These are phyloP conservation scores for Sphaerulina musiva DNA, from an alignment of 2,329 filamentous ascomycete genomes.

Conservation along the genomic window DNA sequence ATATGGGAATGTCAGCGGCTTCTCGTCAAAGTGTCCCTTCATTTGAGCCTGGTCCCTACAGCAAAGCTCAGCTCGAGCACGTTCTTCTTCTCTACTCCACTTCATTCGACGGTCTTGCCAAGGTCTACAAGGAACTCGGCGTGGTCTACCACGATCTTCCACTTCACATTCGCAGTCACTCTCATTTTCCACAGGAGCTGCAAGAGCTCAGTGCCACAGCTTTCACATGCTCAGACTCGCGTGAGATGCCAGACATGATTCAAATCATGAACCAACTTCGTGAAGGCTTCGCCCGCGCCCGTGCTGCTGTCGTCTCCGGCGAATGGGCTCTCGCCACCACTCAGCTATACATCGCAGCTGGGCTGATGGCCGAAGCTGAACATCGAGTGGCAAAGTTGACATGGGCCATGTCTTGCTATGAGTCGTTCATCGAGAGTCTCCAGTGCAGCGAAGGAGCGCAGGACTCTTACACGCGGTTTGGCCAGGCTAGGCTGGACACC, in stretches of 20 bases:
- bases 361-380: conserved; percentile 2
- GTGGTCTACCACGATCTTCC: conserved; percentile 12
- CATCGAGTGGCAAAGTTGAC: background rate
- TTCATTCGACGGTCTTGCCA: conserved; percentile 1
- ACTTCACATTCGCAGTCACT: conserved; percentile 5
- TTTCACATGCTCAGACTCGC: conserved; percentile 10
- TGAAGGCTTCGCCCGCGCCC: conserved; percentile 8
- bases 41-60: conserved; percentile 5
- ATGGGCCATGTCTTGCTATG: background rate
- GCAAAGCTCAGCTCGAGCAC: conserved; percentile 5
- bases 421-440: background rate
- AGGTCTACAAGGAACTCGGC: conserved; percentile 10
- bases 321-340: conserved; percentile 3
- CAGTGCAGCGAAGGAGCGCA: background rate
- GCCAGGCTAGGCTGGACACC: background rate
- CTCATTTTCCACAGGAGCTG: background rate
- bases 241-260: conserved; percentile 14
- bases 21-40: background rate
- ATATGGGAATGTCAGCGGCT: conserved; percentile 4
- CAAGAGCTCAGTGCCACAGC: conserved; percentile 6
- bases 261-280: conserved; percentile 9
- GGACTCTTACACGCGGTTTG: background rate
- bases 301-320: conserved; percentile 9
- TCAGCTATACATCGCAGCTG: conserved; percentile 1
- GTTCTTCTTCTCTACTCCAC: conserved; percentile 2